phyloP scores from a whole-genome alignment of 805 yeast genomes.

The Candida nemodendra region DNA sequence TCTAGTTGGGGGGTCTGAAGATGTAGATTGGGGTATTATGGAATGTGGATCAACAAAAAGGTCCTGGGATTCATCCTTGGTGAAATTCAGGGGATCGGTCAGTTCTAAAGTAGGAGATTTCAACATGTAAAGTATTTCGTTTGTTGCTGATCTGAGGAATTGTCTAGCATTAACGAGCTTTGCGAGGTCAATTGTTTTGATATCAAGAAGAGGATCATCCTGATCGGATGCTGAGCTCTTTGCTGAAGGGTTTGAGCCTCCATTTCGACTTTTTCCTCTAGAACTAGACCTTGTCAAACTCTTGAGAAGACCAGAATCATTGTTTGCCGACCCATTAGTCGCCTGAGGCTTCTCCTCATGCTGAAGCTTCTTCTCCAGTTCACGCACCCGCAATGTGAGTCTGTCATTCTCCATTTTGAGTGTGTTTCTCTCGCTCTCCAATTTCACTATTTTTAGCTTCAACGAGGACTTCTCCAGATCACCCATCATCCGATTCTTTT shows the following conservation, averaged over 20 bases:
- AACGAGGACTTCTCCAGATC: slow-evolving; percentile 51
- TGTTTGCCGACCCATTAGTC: slow-evolving; percentile 4
- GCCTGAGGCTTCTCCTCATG: slow-evolving; percentile 3
- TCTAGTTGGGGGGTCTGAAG: slow-evolving; percentile 4
- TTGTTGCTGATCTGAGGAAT: slow-evolving; percentile 35
- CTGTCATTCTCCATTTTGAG: slow-evolving; percentile 41
- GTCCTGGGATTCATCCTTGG: slow-evolving; percentile 19
- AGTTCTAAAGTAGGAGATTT: slow-evolving; percentile 35
- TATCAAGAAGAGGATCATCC: slow-evolving; percentile 14
- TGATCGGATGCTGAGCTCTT: slow-evolving; percentile 2
- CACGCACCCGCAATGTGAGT: slow-evolving; percentile 38
- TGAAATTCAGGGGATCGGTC: slow-evolving; percentile 26
- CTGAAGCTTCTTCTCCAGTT: slow-evolving; percentile 34
- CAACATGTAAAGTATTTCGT: slow-evolving; percentile 35
- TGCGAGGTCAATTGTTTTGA: slow-evolving; percentile 26
- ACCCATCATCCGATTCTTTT: slow-evolving; percentile 45
- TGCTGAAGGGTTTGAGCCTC: background rate
- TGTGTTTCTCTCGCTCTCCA: slow-evolving; percentile 52
- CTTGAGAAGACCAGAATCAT: slow-evolving; percentile 7
- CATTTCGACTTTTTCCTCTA: slow-evolving; percentile 13
- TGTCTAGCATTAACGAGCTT: slow-evolving; percentile 33
- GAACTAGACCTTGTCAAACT: slow-evolving; percentile 11
- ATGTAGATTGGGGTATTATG: slow-evolving; percentile 1
- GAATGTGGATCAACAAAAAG: slow-evolving; percentile 12
- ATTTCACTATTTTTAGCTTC: slow-evolving; percentile 48